These are phyloP conservation scores for Cyberlindnera mississippiensis DNA, from an alignment of 805 yeast species.

Conservation along the genomic window DNA sequence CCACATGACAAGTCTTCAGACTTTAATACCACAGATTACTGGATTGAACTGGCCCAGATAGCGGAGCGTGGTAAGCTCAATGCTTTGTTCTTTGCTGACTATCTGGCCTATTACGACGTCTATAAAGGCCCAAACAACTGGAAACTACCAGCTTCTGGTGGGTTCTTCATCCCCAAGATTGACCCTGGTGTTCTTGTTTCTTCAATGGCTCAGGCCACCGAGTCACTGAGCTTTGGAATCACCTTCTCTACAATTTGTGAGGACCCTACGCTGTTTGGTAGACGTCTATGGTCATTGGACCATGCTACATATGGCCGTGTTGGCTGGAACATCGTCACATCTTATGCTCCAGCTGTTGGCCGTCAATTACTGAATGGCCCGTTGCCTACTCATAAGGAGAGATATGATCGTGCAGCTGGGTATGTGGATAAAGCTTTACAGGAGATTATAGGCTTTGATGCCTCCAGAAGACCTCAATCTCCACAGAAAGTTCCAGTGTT, in stretches of 20 bases:
- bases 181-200: constrained; percentile 34
- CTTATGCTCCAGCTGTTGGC: constrained; percentile 41
- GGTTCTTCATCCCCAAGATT: constrained; percentile 29
- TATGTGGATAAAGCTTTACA: constrained; percentile 40
- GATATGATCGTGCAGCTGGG: constrained; percentile 39
- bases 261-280: constrained; percentile 38
- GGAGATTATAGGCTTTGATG: constrained; percentile 33
- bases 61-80: constrained; percentile 38
- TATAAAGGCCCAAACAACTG: constrained; percentile 37
- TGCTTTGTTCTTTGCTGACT: constrained; percentile 38
- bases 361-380: constrained; percentile 33
- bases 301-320: constrained; percentile 40
- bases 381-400: constrained; percentile 36
- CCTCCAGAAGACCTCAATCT: constrained; percentile 30
- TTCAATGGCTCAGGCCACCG: constrained; percentile 39
- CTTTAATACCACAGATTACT: constrained; percentile 28
- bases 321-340: constrained; percentile 47
- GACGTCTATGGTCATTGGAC: constrained; percentile 32
- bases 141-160: constrained; percentile 30
- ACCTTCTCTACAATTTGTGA: constrained; percentile 42
- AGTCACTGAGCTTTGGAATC: constrained; percentile 37
- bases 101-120: constrained; percentile 38
- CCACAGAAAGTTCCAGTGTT: constrained; percentile 42
- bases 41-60: constrained; percentile 35
- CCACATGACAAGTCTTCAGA: constrained; percentile 12